These are phyloP conservation scores for Plasmodium sp. DNA, from an alignment of 169 alveolate species.

Conservation along the genomic window DNA sequence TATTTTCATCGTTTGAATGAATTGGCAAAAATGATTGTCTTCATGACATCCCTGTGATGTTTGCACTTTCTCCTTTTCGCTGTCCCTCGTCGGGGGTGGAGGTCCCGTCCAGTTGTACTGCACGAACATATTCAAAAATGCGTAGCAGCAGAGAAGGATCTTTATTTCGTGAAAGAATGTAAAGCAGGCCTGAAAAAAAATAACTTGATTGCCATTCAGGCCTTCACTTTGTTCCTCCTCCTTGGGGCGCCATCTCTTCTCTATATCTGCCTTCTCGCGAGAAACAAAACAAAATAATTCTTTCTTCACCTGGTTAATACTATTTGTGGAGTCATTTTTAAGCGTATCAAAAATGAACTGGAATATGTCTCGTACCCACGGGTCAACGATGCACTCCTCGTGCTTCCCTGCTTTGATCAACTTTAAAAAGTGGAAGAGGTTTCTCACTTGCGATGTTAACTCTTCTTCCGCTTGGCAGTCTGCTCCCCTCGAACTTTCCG, in stretches of 20 bases:
- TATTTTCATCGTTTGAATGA: conserved; percentile 17
- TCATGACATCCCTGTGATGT: neutral
- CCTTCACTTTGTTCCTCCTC: neutral
- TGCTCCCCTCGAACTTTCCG: neutral
- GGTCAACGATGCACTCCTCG: conserved; percentile 27
- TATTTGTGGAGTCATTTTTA: neutral
- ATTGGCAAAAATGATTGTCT: conserved; percentile 13
- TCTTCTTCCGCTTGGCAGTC: neutral
- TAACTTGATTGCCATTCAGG: neutral
- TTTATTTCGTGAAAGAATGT: conserved; percentile 31
- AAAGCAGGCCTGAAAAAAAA: neutral
- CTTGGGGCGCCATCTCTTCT: neutral
- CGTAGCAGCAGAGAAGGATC: conserved; percentile 42
- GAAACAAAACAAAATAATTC: conserved; percentile 8
- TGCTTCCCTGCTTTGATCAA: conserved; percentile 18
- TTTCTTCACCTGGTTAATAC: conserved; percentile 15
- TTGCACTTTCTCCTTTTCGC: neutral
- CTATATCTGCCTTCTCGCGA: conserved; percentile 7
- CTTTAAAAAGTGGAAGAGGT: conserved; percentile 23
- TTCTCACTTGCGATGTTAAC: neutral
- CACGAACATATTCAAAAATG: conserved; percentile 56
- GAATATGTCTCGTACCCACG: conserved; percentile 36
- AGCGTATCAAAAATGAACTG: conserved; percentile 1
- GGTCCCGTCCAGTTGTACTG: conserved; percentile 73
- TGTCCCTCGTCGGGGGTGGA: conserved; percentile 20